Conservation (phyloP, 1,284 basidiomycete genomes). For the Limonomyces culmigenus region DNA sequence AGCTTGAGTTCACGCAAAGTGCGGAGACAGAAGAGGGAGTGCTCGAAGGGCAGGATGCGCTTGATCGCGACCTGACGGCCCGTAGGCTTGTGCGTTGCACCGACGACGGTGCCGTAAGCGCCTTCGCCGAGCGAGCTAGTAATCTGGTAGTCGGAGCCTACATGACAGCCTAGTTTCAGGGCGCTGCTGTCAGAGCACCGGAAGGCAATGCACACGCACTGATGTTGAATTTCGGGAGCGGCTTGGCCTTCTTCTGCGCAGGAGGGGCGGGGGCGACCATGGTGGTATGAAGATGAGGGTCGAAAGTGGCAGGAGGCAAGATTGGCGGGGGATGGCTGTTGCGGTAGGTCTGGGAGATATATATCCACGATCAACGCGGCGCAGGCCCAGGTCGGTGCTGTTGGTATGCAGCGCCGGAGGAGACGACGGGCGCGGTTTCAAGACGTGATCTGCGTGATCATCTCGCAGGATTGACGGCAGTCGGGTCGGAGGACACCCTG, state of each 20-base stretch:
- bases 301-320: conserved; percentile 1
- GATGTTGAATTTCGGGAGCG: conserved; percentile 50
- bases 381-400: no score
- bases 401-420: no score
- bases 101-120: conserved; percentile 57
- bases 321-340: conserved; percentile 1
- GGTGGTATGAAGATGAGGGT: no score
- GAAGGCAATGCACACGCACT: conserved; percentile 22
- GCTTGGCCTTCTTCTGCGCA: conserved; percentile 17
- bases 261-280: conserved; percentile 2
- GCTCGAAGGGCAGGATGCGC: conserved; percentile 76
- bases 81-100: conserved; percentile 48
- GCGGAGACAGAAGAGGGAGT: conserved; percentile 63
- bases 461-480: no score
- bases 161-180: not conserved
- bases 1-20: conserved; percentile 70
- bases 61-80: conserved; percentile 62
- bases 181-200: not conserved
- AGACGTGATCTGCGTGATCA: no score
- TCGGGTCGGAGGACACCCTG: no score
- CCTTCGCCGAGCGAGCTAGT: conserved; percentile 65
- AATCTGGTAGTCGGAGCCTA: conserved; percentile 60
- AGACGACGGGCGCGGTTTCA: no score
- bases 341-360: not conserved
- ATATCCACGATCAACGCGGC: no score